Evolutionary conservation across 1,139 yeast genomes (phyloP), one percentile per base, ranked within the genome.

Genomic region (Saccharomyces uvarum): DNA sequence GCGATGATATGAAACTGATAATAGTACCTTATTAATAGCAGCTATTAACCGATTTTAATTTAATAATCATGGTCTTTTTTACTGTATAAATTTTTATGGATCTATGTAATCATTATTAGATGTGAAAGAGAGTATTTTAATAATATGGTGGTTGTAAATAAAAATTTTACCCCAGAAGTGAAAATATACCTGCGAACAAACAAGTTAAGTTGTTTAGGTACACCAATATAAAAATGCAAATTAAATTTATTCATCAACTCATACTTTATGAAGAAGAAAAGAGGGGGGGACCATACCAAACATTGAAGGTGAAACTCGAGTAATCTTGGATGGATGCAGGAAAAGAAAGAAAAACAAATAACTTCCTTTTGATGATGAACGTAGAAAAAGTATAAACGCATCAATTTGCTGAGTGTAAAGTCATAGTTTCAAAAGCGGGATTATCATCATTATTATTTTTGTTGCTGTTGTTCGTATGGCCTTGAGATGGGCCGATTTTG

Each of bases 371-470:
- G 24, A 16, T 38, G 26, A 38, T 3, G 44, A 4, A 38, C 6
- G 31, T 4, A 16, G 19, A 38, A 38, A 38, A 38, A 38, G 19
- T 26, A 19, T 16, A 9, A 13, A 16, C 26, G 19, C 6, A 9
- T 38, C 26, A 38, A 24, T 38, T 38, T 38, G 44, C 26, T 9
- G 44, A 38, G 7, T 38, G 44, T 38, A 38, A 38, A 38, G 44
- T 38, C 44, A 38, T 9, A 38, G 44, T 38, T 19, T 38, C 44
- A 16, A 38, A 19, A 16, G 19, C 44, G 44, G 44, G n/a, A 19
- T 16, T 38, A 9, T 38, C 44, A 8, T 38, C 24, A 24, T 38
- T 16, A 50, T 52, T 21, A 57, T 58, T 41, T 58, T 51, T 54
- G 51, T 42, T 33, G 48, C 47, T 44, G 31, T 21, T 49, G 29